phyloP scores from a whole-genome alignment of 192 early-diverging fungal genomes.

The Mortierella hygrophila region DNA sequence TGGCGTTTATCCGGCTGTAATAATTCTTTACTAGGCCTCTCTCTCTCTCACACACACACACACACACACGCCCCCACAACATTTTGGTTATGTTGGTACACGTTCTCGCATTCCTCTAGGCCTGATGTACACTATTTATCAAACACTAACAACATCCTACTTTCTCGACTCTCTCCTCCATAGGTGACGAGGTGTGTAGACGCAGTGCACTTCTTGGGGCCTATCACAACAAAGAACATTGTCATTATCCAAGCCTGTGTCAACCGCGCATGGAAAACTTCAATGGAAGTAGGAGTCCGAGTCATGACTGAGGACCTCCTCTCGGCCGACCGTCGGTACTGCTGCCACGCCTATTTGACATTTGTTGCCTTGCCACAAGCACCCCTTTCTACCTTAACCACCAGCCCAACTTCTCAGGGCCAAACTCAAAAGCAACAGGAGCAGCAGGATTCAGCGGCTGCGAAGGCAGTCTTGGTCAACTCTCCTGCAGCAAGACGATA shows the following conservation, averaged over 20 bases:
- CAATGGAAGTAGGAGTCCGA: slow-evolving; percentile 80
- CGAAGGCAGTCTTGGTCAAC: slow-evolving; percentile 20
- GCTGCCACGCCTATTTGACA: slow-evolving; percentile 76
- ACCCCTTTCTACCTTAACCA: slow-evolving; percentile 16
- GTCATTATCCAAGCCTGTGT: slow-evolving; percentile 73
- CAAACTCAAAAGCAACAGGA: background rate
- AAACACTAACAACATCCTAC: background rate
- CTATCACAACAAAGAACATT: slow-evolving; percentile 73
- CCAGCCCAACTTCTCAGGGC: slow-evolving; percentile 3
- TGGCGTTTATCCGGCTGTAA: slow-evolving; percentile 67
- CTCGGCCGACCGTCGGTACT: slow-evolving; percentile 66
- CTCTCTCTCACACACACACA: too few species aligned
- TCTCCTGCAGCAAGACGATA: slow-evolving; percentile 42
- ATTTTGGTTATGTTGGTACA: background rate
- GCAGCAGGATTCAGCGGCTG: slow-evolving; percentile 17
- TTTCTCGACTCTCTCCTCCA: background rate
- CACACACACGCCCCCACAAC: background rate
- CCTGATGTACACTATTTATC: slow-evolving; percentile 9
- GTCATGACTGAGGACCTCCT: slow-evolving; percentile 76
- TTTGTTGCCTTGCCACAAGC: slow-evolving; percentile 67
- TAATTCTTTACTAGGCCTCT: background rate
- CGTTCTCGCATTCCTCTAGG: background rate
- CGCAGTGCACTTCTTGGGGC: slow-evolving; percentile 75
- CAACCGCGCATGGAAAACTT: slow-evolving; percentile 77
- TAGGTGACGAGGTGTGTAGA: slow-evolving; percentile 78